Evolutionary conservation across 2,329 filamentous ascomycete genomes (phyloP).

Genomic region (Penicillium digitatum): DNA sequence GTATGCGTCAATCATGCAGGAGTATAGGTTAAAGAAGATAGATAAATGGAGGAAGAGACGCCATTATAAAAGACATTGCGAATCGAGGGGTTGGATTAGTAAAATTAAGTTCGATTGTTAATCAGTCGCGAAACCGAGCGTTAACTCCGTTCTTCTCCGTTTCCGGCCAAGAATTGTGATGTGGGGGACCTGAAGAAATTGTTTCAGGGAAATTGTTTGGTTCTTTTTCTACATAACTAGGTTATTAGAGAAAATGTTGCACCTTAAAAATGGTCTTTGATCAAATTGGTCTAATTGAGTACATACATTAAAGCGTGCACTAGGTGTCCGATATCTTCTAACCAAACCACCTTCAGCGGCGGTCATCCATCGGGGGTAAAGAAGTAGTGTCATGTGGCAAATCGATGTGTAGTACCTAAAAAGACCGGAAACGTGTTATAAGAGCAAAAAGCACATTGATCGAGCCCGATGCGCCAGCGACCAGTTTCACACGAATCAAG

Average conservation of each 20-base stretch:
- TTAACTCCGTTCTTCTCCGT: conserved; percentile 4
- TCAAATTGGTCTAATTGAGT: conserved; percentile 28
- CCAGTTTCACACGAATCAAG: conserved; percentile 15
- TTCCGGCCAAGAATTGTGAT: background rate
- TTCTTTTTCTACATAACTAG: background rate
- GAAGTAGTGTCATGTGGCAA: conserved; percentile 3
- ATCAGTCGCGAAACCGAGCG: conserved; percentile 14
- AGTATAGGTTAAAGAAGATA: conserved; percentile 10
- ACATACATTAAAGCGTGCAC: conserved; percentile 32
- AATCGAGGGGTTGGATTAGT: conserved; percentile 26
- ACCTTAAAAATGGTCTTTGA: conserved; percentile 11
- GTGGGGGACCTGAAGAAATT: conserved; percentile 4
- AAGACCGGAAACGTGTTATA: conserved; percentile 19
- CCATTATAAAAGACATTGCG: conserved; percentile 18
- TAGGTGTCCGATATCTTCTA: conserved; percentile 19
- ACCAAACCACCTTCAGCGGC: background rate
- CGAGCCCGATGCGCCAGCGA: conserved; percentile 22
- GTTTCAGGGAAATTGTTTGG: background rate
- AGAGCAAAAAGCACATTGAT: conserved; percentile 8
- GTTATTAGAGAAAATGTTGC: background rate
- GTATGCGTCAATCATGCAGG: conserved; percentile 1
- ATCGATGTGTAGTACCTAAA: conserved; percentile 18
- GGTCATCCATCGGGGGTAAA: conserved; percentile 8
- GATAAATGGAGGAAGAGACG: conserved; percentile 3
- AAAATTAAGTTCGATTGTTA: conserved; percentile 20